These are phyloP conservation scores for Cymodocea nodosa DNA, from an alignment of 116 monocot species.

Conservation along the genomic window DNA sequence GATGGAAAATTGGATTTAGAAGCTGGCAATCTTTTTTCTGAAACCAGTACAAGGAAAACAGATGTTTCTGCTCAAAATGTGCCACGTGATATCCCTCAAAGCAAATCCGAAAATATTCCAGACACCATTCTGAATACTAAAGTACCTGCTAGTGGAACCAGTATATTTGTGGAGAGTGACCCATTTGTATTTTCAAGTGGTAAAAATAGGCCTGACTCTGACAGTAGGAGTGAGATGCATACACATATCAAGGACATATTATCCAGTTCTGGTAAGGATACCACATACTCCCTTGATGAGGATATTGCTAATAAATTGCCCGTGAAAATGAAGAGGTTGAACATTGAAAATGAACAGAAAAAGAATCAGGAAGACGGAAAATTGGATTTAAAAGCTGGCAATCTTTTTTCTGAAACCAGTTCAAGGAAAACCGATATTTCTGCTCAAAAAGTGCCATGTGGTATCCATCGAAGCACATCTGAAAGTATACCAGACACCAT, in stretches of 20 bases:
- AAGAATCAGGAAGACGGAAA: constrained; percentile 5
- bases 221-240: not conserved
- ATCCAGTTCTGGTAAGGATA: not conserved
- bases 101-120: constrained; percentile 3
- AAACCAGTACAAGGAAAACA: constrained; percentile 10
- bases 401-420: constrained; percentile 19
- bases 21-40: constrained; percentile 16
- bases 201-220: not conserved
- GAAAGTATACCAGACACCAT: constrained; percentile 16
- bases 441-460: not conserved
- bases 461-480: not conserved
- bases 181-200: not conserved
- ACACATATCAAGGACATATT: not conserved
- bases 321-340: constrained; percentile 30
- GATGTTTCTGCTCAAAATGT: constrained; percentile 1
- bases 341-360: constrained; percentile 15
- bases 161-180: not conserved
- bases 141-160: not conserved
- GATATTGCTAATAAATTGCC: constrained; percentile 17
- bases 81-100: not conserved
- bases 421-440: constrained; percentile 8
- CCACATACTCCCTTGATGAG: constrained; percentile 8
- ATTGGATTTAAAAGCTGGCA: not conserved
- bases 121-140: constrained; percentile 21
- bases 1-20: not conserved